phyloP scores from a whole-genome alignment of 805 yeast species.

The Yarrowia alimentaria region DNA sequence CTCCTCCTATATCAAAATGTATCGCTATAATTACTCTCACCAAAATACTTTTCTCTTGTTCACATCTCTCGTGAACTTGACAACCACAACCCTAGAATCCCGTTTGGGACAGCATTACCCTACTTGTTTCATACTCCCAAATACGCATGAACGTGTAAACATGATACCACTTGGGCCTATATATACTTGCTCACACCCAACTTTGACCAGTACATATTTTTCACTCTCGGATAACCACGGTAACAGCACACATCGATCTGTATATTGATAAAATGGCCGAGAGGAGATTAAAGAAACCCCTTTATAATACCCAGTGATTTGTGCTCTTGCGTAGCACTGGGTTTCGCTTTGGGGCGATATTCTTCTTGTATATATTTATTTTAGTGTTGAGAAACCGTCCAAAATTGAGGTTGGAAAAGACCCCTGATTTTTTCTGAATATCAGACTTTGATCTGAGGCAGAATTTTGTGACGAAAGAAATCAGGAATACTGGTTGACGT shows the following conservation, averaged over 20 bases:
- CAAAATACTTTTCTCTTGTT: no score
- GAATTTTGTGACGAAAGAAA: no score
- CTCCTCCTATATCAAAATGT: no score
- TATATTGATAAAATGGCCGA: conserved; percentile 25
- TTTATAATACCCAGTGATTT: conserved; percentile 24
- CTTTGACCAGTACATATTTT: conserved; percentile 18
- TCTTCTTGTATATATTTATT: conserved; percentile 4
- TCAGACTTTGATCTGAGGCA: no score
- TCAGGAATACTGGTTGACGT: no score
- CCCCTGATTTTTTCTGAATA: no score
- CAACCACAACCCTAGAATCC: no score
- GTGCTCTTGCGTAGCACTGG: conserved; percentile 22
- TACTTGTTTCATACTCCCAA: not conserved
- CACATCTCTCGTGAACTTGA: no score
- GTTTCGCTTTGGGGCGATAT: conserved; percentile 28
- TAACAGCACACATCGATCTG: conserved; percentile 24
- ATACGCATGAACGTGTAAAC: not conserved
- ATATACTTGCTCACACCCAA: not conserved
- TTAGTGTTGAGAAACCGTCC: conserved; percentile 1
- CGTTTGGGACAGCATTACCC: no score
- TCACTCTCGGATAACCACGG: conserved; percentile 25
- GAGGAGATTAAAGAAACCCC: conserved; percentile 25
- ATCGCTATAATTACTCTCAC: no score
- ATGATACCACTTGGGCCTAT: not conserved
- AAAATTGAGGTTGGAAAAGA: not conserved